phyloP scores from a whole-genome alignment of 2,329 filamentous ascomycete species.

The Fusarium fujikuroi region DNA sequence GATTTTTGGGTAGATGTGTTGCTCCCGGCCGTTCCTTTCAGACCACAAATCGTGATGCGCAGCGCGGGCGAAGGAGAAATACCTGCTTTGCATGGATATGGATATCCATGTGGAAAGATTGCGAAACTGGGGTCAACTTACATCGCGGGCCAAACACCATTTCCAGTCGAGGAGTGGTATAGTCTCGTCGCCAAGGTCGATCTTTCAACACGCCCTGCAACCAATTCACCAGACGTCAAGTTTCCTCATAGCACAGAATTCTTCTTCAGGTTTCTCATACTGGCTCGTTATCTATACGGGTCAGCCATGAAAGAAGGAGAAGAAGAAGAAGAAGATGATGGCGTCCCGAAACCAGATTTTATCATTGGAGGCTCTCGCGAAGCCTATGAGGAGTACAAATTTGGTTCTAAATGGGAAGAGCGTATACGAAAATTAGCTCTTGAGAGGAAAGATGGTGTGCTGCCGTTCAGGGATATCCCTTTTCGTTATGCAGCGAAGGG shows the following conservation, averaged over 20 bases:
- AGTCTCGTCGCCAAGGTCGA: not conserved
- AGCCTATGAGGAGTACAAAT: rapidly evolving
- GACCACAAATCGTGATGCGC: not conserved
- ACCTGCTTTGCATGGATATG: not conserved
- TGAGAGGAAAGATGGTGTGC: not conserved
- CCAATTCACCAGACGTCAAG: rapidly evolving
- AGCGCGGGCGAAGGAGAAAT: rapidly evolving
- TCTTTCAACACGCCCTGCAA: not conserved
- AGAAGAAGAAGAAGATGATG: not conserved
- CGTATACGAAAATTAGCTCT: not conserved
- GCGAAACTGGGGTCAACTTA: not conserved
- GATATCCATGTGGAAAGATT: not conserved
- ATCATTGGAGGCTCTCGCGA: not conserved
- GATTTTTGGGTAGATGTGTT: not conserved
- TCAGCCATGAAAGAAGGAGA: not conserved
- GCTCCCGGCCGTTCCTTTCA: rapidly evolving
- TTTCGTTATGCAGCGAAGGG: not conserved
- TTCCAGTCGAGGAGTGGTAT: not conserved
- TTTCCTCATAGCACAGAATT: not conserved
- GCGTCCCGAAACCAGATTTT: not conserved
- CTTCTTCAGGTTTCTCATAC: not conserved
- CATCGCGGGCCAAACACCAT: not conserved
- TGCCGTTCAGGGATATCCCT: not conserved
- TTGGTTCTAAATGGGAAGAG: not conserved
- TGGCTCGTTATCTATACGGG: not conserved